These are phyloP conservation scores for Margaritispora aquatica DNA, from an alignment of 495 filamentous ascomycete species.

Conservation along the genomic window DNA sequence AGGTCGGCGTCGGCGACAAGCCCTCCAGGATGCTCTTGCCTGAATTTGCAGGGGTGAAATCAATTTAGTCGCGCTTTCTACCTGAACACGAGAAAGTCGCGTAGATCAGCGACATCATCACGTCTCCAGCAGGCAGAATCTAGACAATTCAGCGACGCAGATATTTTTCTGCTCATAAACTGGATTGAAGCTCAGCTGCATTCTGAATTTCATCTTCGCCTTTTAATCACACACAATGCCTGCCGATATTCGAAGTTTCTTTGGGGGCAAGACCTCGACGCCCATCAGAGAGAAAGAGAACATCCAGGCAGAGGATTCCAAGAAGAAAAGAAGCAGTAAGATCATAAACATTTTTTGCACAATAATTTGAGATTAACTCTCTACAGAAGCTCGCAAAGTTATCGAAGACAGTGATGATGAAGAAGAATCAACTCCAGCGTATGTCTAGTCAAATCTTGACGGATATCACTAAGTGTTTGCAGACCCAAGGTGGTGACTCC, in stretches of 20 bases:
- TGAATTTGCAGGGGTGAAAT: constrained; percentile 56
- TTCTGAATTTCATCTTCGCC: neutral
- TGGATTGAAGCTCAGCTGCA: neutral
- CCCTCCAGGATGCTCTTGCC: neutral
- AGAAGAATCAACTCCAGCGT: constrained; percentile 38
- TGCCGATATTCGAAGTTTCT: constrained; percentile 81
- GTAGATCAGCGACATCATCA: constrained; percentile 64
- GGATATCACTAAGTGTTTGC: constrained; percentile 2
- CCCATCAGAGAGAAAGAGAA: constrained; percentile 37
- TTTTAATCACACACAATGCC: constrained; percentile 45
- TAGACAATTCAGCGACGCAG: constrained; percentile 34
- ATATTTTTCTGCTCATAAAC: neutral
- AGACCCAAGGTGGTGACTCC: neutral
- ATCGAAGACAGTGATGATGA: constrained; percentile 76
- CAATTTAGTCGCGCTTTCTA: constrained; percentile 34
- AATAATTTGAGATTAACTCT: neutral
- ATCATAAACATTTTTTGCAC: neutral
- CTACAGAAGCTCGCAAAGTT: constrained; percentile 58
- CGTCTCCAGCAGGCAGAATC: neutral
- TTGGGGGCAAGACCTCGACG: constrained; percentile 53
- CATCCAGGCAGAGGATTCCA: constrained; percentile 40
- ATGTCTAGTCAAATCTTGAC: neutral
- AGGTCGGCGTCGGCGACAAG: neutral
- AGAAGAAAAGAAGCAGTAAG: constrained; percentile 35
- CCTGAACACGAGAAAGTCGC: constrained; percentile 56